Percentiles rank a stretch among this genome's conserved stretches.
Conservation (phyloP, 805 yeast species). For the Ogataea allantospora region DNA sequence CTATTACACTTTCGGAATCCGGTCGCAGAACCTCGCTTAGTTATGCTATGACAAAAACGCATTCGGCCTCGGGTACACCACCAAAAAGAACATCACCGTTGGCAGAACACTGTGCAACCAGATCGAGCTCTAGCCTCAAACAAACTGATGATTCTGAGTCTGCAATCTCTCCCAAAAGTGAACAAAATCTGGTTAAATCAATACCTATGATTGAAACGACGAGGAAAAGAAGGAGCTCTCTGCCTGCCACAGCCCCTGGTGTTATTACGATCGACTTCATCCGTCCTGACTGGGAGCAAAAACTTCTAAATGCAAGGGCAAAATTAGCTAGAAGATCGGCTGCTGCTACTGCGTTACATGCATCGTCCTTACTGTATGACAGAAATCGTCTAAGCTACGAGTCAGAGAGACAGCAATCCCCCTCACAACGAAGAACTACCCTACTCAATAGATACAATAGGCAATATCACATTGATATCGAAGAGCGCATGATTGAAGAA, state of each 20-base stretch:
- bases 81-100: constrained; percentile 20
- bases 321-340: constrained; percentile 85
- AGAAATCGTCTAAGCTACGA: constrained; percentile 4
- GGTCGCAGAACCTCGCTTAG: constrained; percentile 23
- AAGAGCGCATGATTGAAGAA: constrained; percentile 80
- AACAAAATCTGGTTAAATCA: neutral
- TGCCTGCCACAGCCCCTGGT: constrained; percentile 64
- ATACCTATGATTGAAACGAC: neutral
- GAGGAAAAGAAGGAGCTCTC: constrained; percentile 47
- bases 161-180: neutral
- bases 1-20: constrained; percentile 6
- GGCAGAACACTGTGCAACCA: constrained; percentile 7
- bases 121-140: neutral
- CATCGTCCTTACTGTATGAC: constrained; percentile 67
- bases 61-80: constrained; percentile 29
- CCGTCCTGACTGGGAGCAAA: constrained; percentile 90
- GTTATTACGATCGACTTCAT: constrained; percentile 80
- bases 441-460: constrained; percentile 50
- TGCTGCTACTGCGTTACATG: constrained; percentile 91
- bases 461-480: constrained; percentile 42
- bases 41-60: constrained; percentile 28
- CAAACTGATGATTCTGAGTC: constrained; percentile 4
- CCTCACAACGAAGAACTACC: constrained; percentile 14
- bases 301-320: constrained; percentile 67
- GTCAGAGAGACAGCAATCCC: constrained; percentile 1